Base-by-base conservation (phyloP, 768 basidiomycete species). In the Lactarius trivialis region DNA sequence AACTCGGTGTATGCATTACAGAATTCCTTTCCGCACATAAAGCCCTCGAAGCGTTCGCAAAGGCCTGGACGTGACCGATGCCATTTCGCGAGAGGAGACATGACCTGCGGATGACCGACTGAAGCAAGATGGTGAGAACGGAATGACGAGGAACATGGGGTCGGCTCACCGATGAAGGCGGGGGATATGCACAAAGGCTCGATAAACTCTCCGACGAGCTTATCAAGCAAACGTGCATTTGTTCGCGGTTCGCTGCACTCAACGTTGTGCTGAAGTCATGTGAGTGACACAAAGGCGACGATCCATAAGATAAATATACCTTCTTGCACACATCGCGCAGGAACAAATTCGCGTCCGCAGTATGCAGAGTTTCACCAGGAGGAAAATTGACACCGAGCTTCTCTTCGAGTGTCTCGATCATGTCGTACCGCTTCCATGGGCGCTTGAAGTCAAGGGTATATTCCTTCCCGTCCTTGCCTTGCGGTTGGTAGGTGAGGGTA, bases 1-100 rank as follows among this genome's bases (percentile, higher is more conserved):
- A 99, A 83, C 80, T 99, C 97, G 45, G 97, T 99, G 74, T 99
- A 99, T 26, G 97, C 96, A 70, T 99, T 98, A 81, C 93, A 95
- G 75, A 98, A 86, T 76, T 98, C 96, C 81, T 97, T 95, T 62
- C 93, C 93, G 57, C 93, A 96, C 82, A 99, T 83, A 83, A 99
- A 99, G 9, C 85, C 93, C 74, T 99, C 97, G 78, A 99, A 99
- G 19, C 97, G 93, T 75, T 99, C 97, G 75, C 97, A 98, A 28
- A 99, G 82, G 41, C 97, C 97, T 0, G 94, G 92, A 45, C 92
- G 85, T n/a, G 91, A 91, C 66, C 97, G 91, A 75, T 98, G 95
- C 84, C 90, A 92, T 79, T 99, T 99, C 74, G 97, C 97, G 37
- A 99, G 86, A 3, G 97, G 97, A 0, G 96, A 98, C 97, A 99